Evolutionary conservation across 1,284 basidiomycete species (phyloP), one percentile per base, ranked within the genome.

Genomic region (Moesziomyces aphidis): DNA sequence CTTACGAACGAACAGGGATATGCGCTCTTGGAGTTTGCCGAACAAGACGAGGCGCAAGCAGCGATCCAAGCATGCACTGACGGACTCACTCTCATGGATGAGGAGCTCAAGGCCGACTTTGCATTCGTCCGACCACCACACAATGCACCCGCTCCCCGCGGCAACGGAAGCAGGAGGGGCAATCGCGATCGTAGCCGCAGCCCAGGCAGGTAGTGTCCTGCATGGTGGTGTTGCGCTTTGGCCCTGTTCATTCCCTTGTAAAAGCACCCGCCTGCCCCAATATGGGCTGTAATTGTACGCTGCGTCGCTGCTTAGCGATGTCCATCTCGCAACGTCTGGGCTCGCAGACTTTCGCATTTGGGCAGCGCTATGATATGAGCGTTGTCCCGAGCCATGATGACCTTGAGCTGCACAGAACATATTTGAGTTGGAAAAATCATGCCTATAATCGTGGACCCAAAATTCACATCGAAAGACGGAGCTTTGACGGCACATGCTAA

Each of bases 71-170:
- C 94, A 57, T 91, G 90, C 58, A 93, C 93, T 24, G 90, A 91
- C 36, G 93, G 93, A 5, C 91, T 93, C 9, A 88, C 90, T 15
- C 86, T 99, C 63, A 87, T 99, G 67, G 96, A 97, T 81, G 93
- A 98, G 86, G 88, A 87, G 36, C 89, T 99, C 49, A 90, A 92
- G 76, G 96, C 95, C 79, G 96, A 98, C 83, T 99, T 95, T 85
- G 95, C 93, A 0, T 99, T 99, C 82, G 91, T 97, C 39, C 90
- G 94, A 47, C 93, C 94, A 24, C 93, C 94, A 24, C 58, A 48
- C 0, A 59, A 48, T 8, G 65, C 24, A 3, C 45, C 34, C 24
- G 50, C 52, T 8, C 34, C 4, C 24, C 54, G 61, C 46, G 55
- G 58, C 3, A 9, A 42, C 28, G 67, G 58, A 26, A 54, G 61